Base-by-base conservation (phyloP, 1,139 yeast species). In the Protomyces pachydermus region DNA sequence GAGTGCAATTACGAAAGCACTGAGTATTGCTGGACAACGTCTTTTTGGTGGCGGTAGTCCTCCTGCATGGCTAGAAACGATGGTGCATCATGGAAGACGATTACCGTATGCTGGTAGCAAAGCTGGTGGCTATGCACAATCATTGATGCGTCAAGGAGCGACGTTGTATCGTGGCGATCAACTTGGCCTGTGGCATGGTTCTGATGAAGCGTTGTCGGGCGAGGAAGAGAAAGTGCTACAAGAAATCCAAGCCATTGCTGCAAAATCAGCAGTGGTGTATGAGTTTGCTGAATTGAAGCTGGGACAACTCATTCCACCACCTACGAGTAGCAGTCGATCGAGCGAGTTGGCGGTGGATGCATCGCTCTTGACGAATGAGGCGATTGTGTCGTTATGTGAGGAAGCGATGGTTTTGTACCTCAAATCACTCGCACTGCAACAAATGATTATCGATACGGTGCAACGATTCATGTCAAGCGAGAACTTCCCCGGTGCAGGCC, bases 251-350 rank as follows among this genome's bases (percentile, higher is more conserved):
- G 52, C 35, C 35, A 12, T 54, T 14, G 48, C 60, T 10, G 54
- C 35, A 46, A 51, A 52, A 52, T 90, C 97, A 0, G 95, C 90
- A 73, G 96, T 95, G 0, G 85, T 93, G 25, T 86, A 86, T 69
- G 78, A 91, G 50, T 91, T 87, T 77, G 98, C 98, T 0, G 97
- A 91, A 69, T 91, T 91, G 32, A 93, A 93, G 75, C 90, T 86
- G 71, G 81, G 87, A 60, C 97, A 91, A 74, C 78, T 91, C 69
- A 82, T 87, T 37, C 96, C 96, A 2, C 80, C 85, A 35, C 88
- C 93, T 0, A 91, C 91, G 1, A 83, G 77, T 0, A 71, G 37
- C 16, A 48, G 54, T 14, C 48, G 23, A 3, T 56, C 65, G 14
- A 58, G 66, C 37, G 62, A 64, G 25, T 52, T 60, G 16, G n/a